Evolutionary conservation across 164 flowering plant species (phyloP).

Genomic region (Santalum album): DNA sequence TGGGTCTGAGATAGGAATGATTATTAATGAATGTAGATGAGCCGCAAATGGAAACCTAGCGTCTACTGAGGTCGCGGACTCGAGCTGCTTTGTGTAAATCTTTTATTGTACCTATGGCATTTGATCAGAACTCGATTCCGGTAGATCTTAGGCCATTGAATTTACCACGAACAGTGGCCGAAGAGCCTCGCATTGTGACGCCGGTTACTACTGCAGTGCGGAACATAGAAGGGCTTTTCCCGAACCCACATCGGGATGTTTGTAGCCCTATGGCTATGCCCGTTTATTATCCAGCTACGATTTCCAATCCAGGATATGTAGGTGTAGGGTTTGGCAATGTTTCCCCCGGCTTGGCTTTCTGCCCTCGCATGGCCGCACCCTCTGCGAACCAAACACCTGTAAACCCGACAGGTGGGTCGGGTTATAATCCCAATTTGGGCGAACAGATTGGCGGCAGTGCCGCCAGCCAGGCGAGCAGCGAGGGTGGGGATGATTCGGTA

Average conservation of each 20-base stretch:
- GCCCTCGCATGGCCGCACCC: conserved; percentile 17
- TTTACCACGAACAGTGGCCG: conserved; percentile 31
- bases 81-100: background rate
- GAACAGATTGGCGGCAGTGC: conserved; percentile 21
- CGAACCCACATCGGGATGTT: conserved; percentile 19
- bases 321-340: conserved; percentile 36
- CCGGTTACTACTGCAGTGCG: conserved; percentile 21
- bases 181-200: conserved; percentile 37
- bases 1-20: no score
- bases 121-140: conserved; percentile 49
- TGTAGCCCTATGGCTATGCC: conserved; percentile 29
- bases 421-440: conserved; percentile 16
- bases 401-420: background rate
- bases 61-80: no score
- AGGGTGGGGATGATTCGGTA: conserved; percentile 39
- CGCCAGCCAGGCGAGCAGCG: conserved; percentile 35
- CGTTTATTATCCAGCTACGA: conserved; percentile 25
- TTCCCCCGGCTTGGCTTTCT: conserved; percentile 12
- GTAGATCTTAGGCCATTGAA: conserved; percentile 60
- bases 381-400: background rate
- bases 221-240: conserved; percentile 27
- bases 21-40: no score
- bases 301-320: conserved; percentile 26
- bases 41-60: no score
- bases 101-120: conserved; percentile 35